Evolutionary conservation across 169 alveolate genomes (phyloP).

Genomic region (Blepharisma undulans): DNA sequence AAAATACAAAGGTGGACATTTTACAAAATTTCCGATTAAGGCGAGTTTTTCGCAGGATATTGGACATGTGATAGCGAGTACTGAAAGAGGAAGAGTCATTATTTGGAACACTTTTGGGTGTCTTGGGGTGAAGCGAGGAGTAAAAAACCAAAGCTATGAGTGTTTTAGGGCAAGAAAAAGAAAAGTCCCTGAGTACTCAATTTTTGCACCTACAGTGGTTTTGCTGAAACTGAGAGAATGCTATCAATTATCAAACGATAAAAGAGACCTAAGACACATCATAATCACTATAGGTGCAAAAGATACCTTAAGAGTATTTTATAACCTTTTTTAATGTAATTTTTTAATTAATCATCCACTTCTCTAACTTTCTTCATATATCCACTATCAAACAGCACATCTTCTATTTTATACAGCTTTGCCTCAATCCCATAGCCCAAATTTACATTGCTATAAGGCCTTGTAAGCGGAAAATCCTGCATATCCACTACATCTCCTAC

Average conservation of each 20-base stretch:
- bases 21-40: background rate
- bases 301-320: background rate
- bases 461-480: background rate
- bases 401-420: background rate
- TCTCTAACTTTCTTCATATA: background rate
- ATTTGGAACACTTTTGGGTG: background rate
- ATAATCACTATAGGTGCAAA: background rate
- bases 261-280: background rate
- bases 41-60: background rate
- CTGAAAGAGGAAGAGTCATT: conserved; percentile 10
- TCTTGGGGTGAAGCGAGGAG: background rate
- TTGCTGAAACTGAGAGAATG: background rate
- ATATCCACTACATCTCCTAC: background rate
- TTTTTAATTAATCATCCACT: background rate
- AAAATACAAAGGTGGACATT: background rate
- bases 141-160: conserved; percentile 5
- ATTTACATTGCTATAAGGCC: background rate
- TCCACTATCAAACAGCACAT: background rate
- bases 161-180: background rate
- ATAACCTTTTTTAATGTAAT: background rate
- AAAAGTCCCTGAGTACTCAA: conserved; percentile 5
- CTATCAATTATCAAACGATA: background rate
- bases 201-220: background rate
- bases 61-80: background rate
- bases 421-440: background rate